These are phyloP conservation scores for Colletotrichum horii DNA, from an alignment of 2,329 filamentous ascomycete genomes.

Conservation along the genomic window DNA sequence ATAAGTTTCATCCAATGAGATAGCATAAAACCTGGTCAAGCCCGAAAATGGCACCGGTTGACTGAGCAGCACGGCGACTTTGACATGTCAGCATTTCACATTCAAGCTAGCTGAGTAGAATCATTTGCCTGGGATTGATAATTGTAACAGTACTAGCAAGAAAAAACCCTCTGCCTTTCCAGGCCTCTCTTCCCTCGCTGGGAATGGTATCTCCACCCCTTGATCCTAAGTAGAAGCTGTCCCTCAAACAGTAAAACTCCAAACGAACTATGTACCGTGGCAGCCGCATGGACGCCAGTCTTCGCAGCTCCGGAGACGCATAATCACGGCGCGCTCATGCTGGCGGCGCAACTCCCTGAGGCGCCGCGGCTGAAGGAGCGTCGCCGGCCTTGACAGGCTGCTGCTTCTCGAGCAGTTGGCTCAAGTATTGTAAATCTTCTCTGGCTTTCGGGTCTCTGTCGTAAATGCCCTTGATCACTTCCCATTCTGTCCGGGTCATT, in stretches of 20 bases:
- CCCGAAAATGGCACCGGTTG: neutral
- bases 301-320: neutral
- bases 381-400: neutral
- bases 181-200: neutral
- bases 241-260: neutral
- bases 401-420: conserved; percentile 58
- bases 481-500: conserved; percentile 75
- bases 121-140: neutral
- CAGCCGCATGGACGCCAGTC: neutral
- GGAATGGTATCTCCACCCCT: neutral
- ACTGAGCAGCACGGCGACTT: neutral
- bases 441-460: conserved; percentile 68
- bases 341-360: conserved; percentile 14
- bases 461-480: conserved; percentile 73
- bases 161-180: neutral
- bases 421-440: conserved; percentile 64
- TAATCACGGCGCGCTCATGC: neutral
- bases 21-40: neutral
- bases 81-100: neutral
- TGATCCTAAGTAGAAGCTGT: neutral
- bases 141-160: neutral
- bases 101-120: neutral
- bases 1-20: neutral
- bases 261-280: neutral
- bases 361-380: neutral